Evolutionary conservation across 331 rosid genomes (phyloP).

Genomic region (Stylosanthes scabra): DNA sequence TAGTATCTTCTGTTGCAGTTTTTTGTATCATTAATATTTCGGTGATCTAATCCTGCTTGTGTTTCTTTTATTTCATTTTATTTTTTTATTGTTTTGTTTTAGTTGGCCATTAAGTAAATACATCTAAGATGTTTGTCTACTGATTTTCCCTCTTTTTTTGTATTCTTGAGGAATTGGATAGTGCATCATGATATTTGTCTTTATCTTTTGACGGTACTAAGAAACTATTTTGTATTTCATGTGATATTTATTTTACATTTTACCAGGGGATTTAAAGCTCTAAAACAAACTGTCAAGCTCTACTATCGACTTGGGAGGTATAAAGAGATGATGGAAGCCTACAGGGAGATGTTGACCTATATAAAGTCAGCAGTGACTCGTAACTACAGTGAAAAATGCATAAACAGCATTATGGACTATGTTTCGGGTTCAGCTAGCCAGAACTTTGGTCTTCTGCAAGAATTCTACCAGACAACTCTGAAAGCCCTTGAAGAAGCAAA

Average conservation of each 20-base stretch:
- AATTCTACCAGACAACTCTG: slow-evolving; percentile 94
- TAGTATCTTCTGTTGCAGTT: slow-evolving; percentile 1
- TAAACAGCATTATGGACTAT: slow-evolving; percentile 96
- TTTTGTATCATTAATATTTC: slow-evolving; percentile 17
- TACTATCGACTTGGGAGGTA: slow-evolving; percentile 89
- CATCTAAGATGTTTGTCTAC: slow-evolving; percentile 14
- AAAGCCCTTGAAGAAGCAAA: slow-evolving; percentile 98
- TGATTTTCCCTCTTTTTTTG: slow-evolving; percentile 6
- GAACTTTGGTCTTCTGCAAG: slow-evolving; percentile 90
- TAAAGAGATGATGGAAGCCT: slow-evolving; percentile 97
- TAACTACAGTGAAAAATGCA: slow-evolving; percentile 95
- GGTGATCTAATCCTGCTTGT: neutral
- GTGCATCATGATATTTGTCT: slow-evolving; percentile 10
- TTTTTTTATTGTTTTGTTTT: neutral
- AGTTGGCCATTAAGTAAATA: slow-evolving; percentile 17
- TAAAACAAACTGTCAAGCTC: slow-evolving; percentile 97
- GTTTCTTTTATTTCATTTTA: neutral
- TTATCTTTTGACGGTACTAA: slow-evolving; percentile 2
- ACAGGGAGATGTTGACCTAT: slow-evolving; percentile 98
- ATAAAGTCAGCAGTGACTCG: slow-evolving; percentile 96
- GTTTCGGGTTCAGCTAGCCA: slow-evolving; percentile 99
- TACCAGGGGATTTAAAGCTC: slow-evolving; percentile 92
- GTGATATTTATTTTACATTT: slow-evolving; percentile 22
- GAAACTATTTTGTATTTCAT: slow-evolving; percentile 3
- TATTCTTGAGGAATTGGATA: slow-evolving; percentile 10